Percentiles rank a stretch among this genome's conserved stretches.
Evolutionary conservation across 192 early-diverging fungal species (phyloP).

Genomic region (Podila minutissima): DNA sequence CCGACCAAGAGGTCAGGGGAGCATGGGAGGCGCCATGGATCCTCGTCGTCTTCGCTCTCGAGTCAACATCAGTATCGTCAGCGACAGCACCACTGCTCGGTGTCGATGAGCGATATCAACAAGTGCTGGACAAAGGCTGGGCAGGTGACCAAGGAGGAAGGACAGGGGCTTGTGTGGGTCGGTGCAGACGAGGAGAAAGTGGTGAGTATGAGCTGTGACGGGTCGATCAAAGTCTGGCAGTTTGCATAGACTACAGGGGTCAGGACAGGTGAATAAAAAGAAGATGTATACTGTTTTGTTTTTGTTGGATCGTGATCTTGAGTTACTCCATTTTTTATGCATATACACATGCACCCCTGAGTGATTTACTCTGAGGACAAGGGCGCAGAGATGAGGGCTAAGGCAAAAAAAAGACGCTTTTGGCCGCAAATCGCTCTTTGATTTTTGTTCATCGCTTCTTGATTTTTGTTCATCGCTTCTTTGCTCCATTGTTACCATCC

Average conservation of each 20-base stretch:
- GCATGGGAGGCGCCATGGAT: background rate
- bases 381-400: too few species aligned
- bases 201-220: slow-evolving; percentile 46
- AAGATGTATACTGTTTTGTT: too few species aligned
- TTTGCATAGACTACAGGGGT: slow-evolving; percentile 21
- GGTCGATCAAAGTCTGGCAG: slow-evolving; percentile 45
- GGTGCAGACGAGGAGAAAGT: slow-evolving; percentile 47
- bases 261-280: too few species aligned
- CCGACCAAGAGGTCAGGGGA: background rate
- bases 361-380: too few species aligned
- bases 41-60: background rate
- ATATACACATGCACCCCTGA: too few species aligned
- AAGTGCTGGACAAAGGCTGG: slow-evolving; percentile 39
- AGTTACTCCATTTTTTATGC: too few species aligned
- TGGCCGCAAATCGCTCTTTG: too few species aligned
- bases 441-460: too few species aligned
- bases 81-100: slow-evolving; percentile 21
- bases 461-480: too few species aligned
- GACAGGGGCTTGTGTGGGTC: slow-evolving; percentile 31
- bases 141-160: slow-evolving; percentile 40
- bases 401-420: too few species aligned
- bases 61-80: background rate
- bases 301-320: too few species aligned
- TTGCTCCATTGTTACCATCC: too few species aligned
- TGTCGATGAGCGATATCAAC: slow-evolving; percentile 47